phyloP scores from a whole-genome alignment of 2,329 filamentous ascomycete species.

The Penicillium sp. region DNA sequence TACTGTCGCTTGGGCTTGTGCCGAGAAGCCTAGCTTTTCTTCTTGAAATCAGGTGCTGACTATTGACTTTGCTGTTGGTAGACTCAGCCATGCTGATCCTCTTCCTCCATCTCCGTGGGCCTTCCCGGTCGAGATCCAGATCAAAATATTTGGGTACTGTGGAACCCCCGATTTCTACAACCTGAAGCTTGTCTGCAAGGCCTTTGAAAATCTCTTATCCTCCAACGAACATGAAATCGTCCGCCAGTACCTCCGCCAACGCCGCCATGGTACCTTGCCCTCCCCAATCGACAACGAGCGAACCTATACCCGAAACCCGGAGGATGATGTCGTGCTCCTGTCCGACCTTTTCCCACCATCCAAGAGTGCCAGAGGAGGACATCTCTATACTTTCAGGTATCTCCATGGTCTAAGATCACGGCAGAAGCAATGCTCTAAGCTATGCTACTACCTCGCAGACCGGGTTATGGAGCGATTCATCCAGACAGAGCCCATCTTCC shows the following conservation, averaged over 20 bases:
- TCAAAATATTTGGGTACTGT: conserved; percentile 45
- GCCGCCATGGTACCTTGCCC: conserved; percentile 46
- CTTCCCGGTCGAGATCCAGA: conserved; percentile 46
- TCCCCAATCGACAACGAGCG: conserved; percentile 39
- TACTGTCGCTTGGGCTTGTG: neutral
- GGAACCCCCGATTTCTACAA: conserved; percentile 39
- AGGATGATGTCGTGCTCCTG: conserved; percentile 47
- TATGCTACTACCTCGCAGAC: conserved; percentile 46
- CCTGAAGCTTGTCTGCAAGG: conserved; percentile 43
- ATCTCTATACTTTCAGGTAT: conserved; percentile 47
- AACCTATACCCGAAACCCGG: conserved; percentile 44
- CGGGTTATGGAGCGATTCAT: conserved; percentile 44
- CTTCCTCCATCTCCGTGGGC: conserved; percentile 41
- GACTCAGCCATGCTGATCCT: conserved; percentile 28
- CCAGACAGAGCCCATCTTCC: conserved; percentile 32
- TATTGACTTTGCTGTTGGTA: conserved; percentile 6
- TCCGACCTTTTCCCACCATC: conserved; percentile 47
- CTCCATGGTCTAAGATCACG: conserved; percentile 40
- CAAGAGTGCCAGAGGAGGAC: conserved; percentile 38
- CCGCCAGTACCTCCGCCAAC: conserved; percentile 45
- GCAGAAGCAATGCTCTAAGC: conserved; percentile 42
- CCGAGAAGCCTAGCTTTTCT: neutral
- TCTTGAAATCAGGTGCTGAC: conserved; percentile 1
- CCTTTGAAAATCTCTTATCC: conserved; percentile 40
- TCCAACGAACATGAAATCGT: conserved; percentile 44